Conservation (phyloP, 129 eudicot genomes). For the Ambrosia trifida region DNA sequence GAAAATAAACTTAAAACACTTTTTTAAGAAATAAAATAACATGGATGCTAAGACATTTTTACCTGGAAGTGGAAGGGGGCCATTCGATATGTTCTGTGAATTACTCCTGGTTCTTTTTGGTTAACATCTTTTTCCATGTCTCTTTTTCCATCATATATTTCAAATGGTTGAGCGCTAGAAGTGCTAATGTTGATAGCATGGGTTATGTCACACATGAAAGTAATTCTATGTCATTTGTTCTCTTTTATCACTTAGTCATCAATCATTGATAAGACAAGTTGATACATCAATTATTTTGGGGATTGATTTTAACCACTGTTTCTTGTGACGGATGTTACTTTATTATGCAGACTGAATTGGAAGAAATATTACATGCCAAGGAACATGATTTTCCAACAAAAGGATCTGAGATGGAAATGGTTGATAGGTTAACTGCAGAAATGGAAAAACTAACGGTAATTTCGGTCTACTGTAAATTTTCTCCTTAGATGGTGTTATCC, state of each 20-base stretch:
- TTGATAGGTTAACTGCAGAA: conserved; percentile 67
- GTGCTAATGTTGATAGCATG: conserved; percentile 2
- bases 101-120: conserved; percentile 3
- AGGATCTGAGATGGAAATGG: conserved; percentile 57
- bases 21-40: not conserved
- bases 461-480: conserved; percentile 3
- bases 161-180: conserved; percentile 12
- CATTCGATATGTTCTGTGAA: not conserved
- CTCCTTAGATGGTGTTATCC: not conserved
- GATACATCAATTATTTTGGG: conserved; percentile 10
- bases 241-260: conserved; percentile 18
- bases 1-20: not conserved
- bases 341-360: conserved; percentile 67
- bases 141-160: not conserved
- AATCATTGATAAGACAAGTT: conserved; percentile 17
- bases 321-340: conserved; percentile 12
- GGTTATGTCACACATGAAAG: conserved; percentile 9
- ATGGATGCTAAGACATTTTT: not conserved
- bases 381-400: conserved; percentile 70
- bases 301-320: not conserved
- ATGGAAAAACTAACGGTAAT: conserved; percentile 75
- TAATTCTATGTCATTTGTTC: conserved; percentile 8
- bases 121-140: not conserved
- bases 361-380: conserved; percentile 59
- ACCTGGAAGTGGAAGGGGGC: conserved; percentile 13